Evolutionary conservation across 176 grass and related monocot species (phyloP), one percentile per base, ranked within the genome.

Genomic region (Stipa capillata): DNA sequence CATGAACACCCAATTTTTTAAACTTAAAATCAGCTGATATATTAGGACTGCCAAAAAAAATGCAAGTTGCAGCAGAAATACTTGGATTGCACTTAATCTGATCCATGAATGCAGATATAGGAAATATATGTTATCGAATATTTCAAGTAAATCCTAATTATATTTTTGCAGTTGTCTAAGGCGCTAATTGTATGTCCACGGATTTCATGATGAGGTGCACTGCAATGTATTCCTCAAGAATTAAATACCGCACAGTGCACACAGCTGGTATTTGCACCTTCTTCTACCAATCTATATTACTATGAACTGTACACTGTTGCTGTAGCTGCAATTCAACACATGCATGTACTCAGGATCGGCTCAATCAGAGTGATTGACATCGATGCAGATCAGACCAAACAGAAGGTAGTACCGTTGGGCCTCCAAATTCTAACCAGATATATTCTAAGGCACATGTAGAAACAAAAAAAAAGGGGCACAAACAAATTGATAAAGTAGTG

Each of bases 171-270:
- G 37, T 43, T 72, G 37, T 17, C 36, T 49, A 73, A 42, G 11
- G 10, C 1, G 62, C 53, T 69, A 62, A 50, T 49, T 73, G 24
- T 54, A 55, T n/a, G 14, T 17, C 13, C 58, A 88, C 14, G 72
- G 27, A 60, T 58, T 79, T 83, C 29, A 74, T 50, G 28, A 84
- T 67, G 41, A 59, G 52, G 24, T 84, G 76, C 68, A 52, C 18
- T 39, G 50, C 57, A 24, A 31, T 55, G 27, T 50, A 65, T 17
- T 79, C 8, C 61, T 79, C 47, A 72, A 63, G 34, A 69, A 4
- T 40, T 29, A 55, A 55, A 52, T 73, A 73, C 9, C 33, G 61
- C 31, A 37, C 16, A 65, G 1, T 49, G 61, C 23, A 40, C 36
- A 36, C 25, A 57, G 11, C 31, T 66, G 49, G 35, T 65, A 83